A percentile compares a stretch with the other conserved stretches of the same genome.
phyloP scores from a whole-genome alignment of 768 basidiomycete genomes.

The Suillus luteus region DNA sequence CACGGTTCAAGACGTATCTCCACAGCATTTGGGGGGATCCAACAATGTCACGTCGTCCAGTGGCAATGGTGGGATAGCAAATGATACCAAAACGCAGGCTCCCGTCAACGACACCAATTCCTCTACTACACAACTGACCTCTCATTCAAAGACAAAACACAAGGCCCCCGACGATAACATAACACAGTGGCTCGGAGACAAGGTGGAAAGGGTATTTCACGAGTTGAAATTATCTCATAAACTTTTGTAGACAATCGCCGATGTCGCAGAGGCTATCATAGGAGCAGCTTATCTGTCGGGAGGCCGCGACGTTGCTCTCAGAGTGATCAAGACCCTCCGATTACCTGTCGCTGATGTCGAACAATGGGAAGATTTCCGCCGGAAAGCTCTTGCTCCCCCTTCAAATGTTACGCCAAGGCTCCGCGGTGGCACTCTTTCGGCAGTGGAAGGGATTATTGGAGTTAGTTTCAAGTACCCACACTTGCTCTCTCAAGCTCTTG shows the following conservation, averaged over 20 bases:
- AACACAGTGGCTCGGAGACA: slow-evolving; percentile 72
- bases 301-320: slow-evolving; percentile 66
- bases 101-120: not conserved
- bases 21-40: not conserved
- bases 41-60: not conserved
- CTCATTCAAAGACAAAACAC: slow-evolving; percentile 35
- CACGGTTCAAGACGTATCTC: slow-evolving; percentile 20
- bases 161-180: slow-evolving; percentile 41
- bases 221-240: slow-evolving; percentile 17
- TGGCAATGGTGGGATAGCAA: not conserved
- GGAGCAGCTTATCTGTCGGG: slow-evolving; percentile 80
- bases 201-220: slow-evolving; percentile 45
- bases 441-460: slow-evolving; percentile 66
- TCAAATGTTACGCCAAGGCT: slow-evolving; percentile 47
- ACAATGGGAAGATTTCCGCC: slow-evolving; percentile 70
- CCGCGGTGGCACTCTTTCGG: slow-evolving; percentile 48
- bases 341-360: slow-evolving; percentile 65
- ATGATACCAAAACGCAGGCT: not conserved
- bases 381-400: slow-evolving; percentile 46
- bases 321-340: slow-evolving; percentile 62
- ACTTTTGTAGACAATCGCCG: slow-evolving; percentile 65
- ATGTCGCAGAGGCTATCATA: slow-evolving; percentile 83
- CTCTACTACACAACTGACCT: too few species aligned
- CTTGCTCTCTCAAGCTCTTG: slow-evolving; percentile 73
- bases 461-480: slow-evolving; percentile 62